Base-by-base conservation (phyloP, 2,329 filamentous ascomycete species). In the Talaromyces sp. region DNA sequence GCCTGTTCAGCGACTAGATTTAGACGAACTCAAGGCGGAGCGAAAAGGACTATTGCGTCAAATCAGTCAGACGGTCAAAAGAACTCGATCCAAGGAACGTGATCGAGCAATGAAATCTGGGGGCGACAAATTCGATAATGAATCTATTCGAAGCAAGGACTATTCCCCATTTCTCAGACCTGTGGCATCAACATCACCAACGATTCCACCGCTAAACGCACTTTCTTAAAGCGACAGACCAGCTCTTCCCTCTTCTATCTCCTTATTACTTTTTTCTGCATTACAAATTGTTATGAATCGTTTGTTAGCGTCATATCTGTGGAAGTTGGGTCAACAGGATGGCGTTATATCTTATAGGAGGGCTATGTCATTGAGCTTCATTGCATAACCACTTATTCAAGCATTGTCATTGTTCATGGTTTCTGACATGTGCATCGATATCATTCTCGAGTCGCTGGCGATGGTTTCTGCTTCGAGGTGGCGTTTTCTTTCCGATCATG, bases 21-120 rank as follows among this genome's bases (percentile, higher is more conserved):
- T 77, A 39, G 78, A 80, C 33, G 77, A 79, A 54, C 73, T 78
- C 11, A 75, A 75, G 33, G 75, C 74, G 3, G 78, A 80, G 64
- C 76, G 78, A 43, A 71, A 73, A 71, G 79, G 77, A 16, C 79
- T 79, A 63, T 71, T 80, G 62, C 75, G 76, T 31, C 76, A 79
- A 33, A 76, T 81, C 65, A 76, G 79, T 19, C 78, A 81, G 65
- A 78, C 78, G 7, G 75, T 82, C 72, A 80, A 80, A 66, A 75
- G 79, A 47, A 73, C 74, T 2, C 72, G 77, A 6, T 80, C 79
- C 6, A 74, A 73, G 1, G 79, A 81, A 27, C 72, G 78, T 37
- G 77, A 79, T 56, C 66, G 70, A 47, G 72, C 73, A 7, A 73
- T 74, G 22, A 72, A 71, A 62, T 69, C 72, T 35, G 67, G 68